Conservation (phyloP, 2,329 filamentous ascomycete species). For the Monilinia laxa region DNA sequence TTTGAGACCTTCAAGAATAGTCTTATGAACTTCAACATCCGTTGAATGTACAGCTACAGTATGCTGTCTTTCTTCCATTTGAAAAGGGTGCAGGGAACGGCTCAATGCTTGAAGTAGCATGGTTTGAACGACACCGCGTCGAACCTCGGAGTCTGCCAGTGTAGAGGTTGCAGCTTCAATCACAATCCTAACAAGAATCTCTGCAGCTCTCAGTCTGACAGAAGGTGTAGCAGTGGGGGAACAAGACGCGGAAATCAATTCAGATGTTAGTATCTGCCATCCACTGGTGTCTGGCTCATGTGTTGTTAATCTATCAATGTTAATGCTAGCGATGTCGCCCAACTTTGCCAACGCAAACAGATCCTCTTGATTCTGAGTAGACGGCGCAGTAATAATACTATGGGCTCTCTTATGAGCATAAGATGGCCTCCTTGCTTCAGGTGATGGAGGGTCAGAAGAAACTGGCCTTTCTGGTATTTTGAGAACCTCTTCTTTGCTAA, state of each 20-base stretch:
- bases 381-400: constrained; percentile 49
- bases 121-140: constrained; percentile 64
- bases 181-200: constrained; percentile 59
- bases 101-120: constrained; percentile 67
- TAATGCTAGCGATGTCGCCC: constrained; percentile 70
- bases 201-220: constrained; percentile 60
- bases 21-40: constrained; percentile 77
- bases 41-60: constrained; percentile 60
- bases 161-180: constrained; percentile 59
- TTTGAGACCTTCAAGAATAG: constrained; percentile 76
- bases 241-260: constrained; percentile 53
- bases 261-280: constrained; percentile 66
- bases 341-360: constrained; percentile 71
- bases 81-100: constrained; percentile 59
- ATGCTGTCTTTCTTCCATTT: constrained; percentile 51
- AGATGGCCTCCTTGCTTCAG: constrained; percentile 33
- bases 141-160: constrained; percentile 50
- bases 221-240: constrained; percentile 50
- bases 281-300: constrained; percentile 68
- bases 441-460: constrained; percentile 31
- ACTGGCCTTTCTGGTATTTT: constrained; percentile 33
- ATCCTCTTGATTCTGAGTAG: constrained; percentile 59
- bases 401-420: constrained; percentile 42
- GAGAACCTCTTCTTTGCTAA: constrained; percentile 46
- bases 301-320: constrained; percentile 70